Percentiles rank a stretch among this genome's conserved stretches.
These are phyloP conservation scores for Leishmania amazonensis DNA, from an alignment of 208 protist species.

Conservation along the genomic window DNA sequence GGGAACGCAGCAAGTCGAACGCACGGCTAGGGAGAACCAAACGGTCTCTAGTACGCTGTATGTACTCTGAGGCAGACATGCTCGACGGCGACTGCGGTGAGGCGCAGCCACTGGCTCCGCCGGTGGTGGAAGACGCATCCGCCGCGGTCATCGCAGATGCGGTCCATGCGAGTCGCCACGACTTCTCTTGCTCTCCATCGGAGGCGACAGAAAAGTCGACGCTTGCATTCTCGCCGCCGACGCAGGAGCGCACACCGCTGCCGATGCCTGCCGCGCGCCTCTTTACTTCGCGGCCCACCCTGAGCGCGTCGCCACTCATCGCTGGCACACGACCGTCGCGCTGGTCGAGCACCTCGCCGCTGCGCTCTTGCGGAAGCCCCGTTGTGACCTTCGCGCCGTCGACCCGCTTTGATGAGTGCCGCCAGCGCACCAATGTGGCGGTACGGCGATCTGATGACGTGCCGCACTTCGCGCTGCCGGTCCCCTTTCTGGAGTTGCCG, in stretches of 20 bases:
- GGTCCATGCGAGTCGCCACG: background rate
- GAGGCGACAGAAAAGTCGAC: background rate
- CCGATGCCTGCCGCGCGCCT: background rate
- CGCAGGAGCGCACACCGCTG: background rate
- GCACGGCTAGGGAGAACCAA: background rate
- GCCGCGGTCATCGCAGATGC: background rate
- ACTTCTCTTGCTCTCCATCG: background rate
- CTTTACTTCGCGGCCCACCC: background rate
- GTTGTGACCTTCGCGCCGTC: slow-evolving; percentile 23
- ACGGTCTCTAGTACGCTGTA: background rate
- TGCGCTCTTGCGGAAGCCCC: background rate
- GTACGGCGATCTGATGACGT: background rate
- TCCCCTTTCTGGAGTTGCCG: too few species aligned
- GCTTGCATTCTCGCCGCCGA: background rate
- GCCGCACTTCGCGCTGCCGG: too few species aligned
- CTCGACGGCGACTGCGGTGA: background rate
- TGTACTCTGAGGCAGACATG: background rate
- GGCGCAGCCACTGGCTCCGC: background rate
- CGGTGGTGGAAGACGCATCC: background rate
- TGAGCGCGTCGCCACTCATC: background rate
- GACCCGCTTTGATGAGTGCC: slow-evolving; percentile 14
- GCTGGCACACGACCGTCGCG: background rate
- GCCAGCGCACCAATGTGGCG: slow-evolving; percentile 24
- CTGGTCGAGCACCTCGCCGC: background rate
- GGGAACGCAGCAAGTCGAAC: background rate